A percentile compares a stretch with the other conserved stretches of the same genome.
These are phyloP conservation scores for Prunus mume DNA, from an alignment of 306 rosid species.

Conservation along the genomic window DNA sequence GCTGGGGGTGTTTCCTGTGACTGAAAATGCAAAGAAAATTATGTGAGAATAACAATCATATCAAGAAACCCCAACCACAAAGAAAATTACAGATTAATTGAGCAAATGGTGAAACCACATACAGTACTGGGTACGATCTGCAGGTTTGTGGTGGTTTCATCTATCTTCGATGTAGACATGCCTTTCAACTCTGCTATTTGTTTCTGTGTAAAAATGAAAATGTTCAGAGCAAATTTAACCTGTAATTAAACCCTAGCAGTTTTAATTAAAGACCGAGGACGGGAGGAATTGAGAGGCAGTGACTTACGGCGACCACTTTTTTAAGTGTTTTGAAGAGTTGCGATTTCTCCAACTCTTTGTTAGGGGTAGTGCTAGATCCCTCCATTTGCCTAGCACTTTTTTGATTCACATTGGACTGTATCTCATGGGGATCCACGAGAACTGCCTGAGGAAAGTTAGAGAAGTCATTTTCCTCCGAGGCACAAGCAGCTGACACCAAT, in stretches of 20 bases:
- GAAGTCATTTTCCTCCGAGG: not conserved
- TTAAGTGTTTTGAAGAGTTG: not conserved
- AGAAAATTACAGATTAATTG: too few relatives aligned
- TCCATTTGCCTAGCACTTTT: not conserved
- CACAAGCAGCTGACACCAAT: not conserved
- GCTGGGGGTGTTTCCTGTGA: not conserved
- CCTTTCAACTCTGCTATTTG: not conserved
- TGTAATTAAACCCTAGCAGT: too few relatives aligned
- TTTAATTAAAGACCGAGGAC: not conserved
- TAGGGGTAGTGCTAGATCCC: not conserved
- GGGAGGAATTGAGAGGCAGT: not conserved
- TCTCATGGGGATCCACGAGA: not conserved
- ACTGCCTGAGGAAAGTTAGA: not conserved
- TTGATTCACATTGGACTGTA: not conserved
- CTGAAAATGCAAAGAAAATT: not conserved
- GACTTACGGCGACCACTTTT: not conserved
- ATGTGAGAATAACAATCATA: not conserved
- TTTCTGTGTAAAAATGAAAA: not conserved
- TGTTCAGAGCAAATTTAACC: not conserved
- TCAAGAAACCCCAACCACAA: too few relatives aligned
- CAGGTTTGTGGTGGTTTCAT: not conserved
- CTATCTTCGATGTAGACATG: not conserved
- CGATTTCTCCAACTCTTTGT: not conserved
- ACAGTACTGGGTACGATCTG: not conserved
- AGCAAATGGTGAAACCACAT: too few relatives aligned